Base-by-base conservation (phyloP, 345 rosid species). In the Nasturtium officinale region DNA sequence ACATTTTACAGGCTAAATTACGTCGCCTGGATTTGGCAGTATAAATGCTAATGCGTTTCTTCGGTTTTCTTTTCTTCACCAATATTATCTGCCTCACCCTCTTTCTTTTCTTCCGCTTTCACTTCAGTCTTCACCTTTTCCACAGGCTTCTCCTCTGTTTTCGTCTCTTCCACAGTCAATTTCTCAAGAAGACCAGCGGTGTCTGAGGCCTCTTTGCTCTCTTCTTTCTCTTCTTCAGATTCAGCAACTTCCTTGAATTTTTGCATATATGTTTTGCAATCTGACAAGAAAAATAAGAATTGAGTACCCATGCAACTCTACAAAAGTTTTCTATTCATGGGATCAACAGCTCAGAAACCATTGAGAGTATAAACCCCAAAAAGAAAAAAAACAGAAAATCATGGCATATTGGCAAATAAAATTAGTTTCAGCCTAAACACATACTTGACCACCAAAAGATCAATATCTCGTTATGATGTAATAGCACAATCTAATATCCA, bases 211-310 rank as follows among this genome's bases (percentile, higher is more conserved):
- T 89, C 96, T 77, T 83, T 65, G 77, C 82, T 84, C 77, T 87
- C 96, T 82, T 88, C 92, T 73, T 82, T 84, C 6, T 57, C 38
- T 48, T 77, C 76, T 76, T 84, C 96, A 25, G 81, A 74, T 72
- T 88, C 98, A 32, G 86, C 92, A 68, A 86, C 88, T 76, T 91
- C 96, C 63, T 85, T 82, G 73, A 91, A 71, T 37, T 3, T 84
- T 48, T 91, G 87, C 98, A 87, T 94, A 76, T 91, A 94, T 20
- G 72, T 71, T 81, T 89, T 94, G 87, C 95, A 87, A 79, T 94
- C 98, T 94, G 82, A 55, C 2, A 70, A 47, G 6, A n/a, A 48
- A 37, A 65, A 18, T 18, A 26, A 56, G 32, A 71, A 5, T 29
- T 52, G 7, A 42, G 45, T 43, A 72, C 15, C 2, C 43, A 65